phyloP scores from a whole-genome alignment of 345 rosid genomes.

The Raphanus raphanistrum region DNA sequence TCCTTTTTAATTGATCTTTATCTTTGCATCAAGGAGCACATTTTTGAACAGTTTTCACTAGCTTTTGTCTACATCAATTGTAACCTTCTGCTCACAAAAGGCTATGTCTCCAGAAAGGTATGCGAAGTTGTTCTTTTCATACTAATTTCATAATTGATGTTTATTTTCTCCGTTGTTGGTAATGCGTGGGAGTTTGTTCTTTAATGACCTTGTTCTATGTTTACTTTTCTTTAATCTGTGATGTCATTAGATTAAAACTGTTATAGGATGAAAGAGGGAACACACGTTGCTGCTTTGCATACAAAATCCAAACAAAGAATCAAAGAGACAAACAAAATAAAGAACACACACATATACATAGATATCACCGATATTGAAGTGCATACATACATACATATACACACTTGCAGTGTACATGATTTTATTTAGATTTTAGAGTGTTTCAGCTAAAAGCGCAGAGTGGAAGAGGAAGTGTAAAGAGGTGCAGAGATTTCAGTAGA shows the following conservation, averaged over 20 bases:
- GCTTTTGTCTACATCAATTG: background rate
- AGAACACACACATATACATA: background rate
- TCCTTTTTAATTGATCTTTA: background rate
- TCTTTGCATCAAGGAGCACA: background rate
- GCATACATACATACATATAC: slow-evolving; percentile 7
- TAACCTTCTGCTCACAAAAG: slow-evolving; percentile 5
- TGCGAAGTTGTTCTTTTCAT: background rate
- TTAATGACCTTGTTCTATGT: background rate
- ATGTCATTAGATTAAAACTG: background rate
- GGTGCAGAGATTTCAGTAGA: slow-evolving; percentile 18
- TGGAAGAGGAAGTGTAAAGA: slow-evolving; percentile 46
- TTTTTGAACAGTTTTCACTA: background rate
- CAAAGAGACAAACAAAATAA: slow-evolving; percentile 13
- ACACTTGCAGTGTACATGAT: slow-evolving; percentile 16
- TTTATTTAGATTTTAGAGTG: background rate
- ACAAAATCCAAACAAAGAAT: slow-evolving; percentile 23
- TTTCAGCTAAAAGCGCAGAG: slow-evolving; percentile 35
- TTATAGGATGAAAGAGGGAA: slow-evolving; percentile 9
- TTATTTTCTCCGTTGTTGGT: background rate
- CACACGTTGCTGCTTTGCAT: slow-evolving; percentile 10
- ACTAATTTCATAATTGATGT: background rate
- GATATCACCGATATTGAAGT: background rate
- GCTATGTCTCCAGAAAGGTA: background rate
- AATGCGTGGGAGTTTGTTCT: background rate
- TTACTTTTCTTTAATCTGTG: background rate